Evolutionary conservation across 352 stramenopile genomes (phyloP).

Genomic region (Pythium diclinum): DNA sequence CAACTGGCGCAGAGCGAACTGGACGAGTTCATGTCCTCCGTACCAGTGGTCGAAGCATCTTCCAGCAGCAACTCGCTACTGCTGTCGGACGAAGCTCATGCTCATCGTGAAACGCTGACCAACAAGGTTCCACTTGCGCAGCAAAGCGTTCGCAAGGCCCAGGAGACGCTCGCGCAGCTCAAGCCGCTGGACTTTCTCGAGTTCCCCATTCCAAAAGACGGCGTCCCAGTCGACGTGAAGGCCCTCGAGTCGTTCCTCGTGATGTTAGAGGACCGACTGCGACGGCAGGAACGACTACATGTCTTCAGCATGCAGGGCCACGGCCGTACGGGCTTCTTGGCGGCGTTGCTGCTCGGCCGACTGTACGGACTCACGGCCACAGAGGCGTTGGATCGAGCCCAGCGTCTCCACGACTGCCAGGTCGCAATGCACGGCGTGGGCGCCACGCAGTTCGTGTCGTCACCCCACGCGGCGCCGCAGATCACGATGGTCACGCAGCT

Average conservation of each 20-base stretch:
- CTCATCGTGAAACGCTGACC: slow-evolving; percentile 30
- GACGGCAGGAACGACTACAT: slow-evolving; percentile 56
- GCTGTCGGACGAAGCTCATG: slow-evolving; percentile 13
- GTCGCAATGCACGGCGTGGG: slow-evolving; percentile 29
- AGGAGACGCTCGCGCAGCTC: slow-evolving; percentile 31
- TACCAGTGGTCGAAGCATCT: slow-evolving; percentile 5
- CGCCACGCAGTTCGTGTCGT: slow-evolving; percentile 40
- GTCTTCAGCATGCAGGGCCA: slow-evolving; percentile 73
- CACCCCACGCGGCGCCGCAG: slow-evolving; percentile 48
- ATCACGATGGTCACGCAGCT: slow-evolving; percentile 41
- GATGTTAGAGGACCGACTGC: slow-evolving; percentile 46
- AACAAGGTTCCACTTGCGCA: slow-evolving; percentile 51
- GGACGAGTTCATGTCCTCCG: slow-evolving; percentile 20
- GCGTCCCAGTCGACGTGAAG: slow-evolving; percentile 22
- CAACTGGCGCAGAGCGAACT: slow-evolving; percentile 37
- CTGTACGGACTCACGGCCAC: slow-evolving; percentile 59
- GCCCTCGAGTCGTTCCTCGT: slow-evolving; percentile 33
- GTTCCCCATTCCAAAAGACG: slow-evolving; percentile 52
- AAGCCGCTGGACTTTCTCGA: slow-evolving; percentile 46
- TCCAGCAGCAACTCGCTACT: neutral
- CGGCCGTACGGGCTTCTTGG: slow-evolving; percentile 63
- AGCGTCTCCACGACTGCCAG: slow-evolving; percentile 70
- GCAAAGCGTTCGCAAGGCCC: slow-evolving; percentile 42
- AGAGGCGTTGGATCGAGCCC: slow-evolving; percentile 59
- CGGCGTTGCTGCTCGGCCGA: slow-evolving; percentile 61